A percentile compares a stretch with the other conserved stretches of the same genome.
Conservation (phyloP, 352 stramenopile species). For the Globisporangium orthogonon region DNA sequence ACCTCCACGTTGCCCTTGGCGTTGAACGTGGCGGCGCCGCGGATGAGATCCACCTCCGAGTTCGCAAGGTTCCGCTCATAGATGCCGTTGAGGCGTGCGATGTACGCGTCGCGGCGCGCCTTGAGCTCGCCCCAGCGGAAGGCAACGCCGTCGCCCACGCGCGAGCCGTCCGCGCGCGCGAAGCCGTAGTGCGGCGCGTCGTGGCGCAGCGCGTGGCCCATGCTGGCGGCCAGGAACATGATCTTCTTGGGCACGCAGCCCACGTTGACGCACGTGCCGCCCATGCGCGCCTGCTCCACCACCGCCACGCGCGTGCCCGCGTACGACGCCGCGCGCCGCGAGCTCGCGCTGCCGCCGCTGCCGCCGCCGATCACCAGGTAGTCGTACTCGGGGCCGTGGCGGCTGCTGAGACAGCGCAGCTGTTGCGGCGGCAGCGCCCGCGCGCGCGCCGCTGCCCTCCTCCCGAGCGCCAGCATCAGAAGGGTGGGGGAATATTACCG, state of each 20-base stretch:
- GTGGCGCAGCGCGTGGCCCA: constrained; percentile 47
- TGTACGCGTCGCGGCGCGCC: constrained; percentile 91
- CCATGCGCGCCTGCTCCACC: constrained; percentile 87
- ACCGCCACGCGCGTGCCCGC: constrained; percentile 92
- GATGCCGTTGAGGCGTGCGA: constrained; percentile 95
- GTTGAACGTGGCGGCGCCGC: constrained; percentile 88
- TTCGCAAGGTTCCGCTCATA: constrained; percentile 92
- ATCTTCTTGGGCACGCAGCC: constrained; percentile 99
- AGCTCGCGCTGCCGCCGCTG: constrained; percentile 90
- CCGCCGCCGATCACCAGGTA: constrained; percentile 91
- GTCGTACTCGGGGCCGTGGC: constrained; percentile 41
- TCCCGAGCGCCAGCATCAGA: not conserved
- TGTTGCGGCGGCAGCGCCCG: not conserved
- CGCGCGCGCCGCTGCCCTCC: not conserved
- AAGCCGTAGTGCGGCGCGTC: constrained; percentile 59
- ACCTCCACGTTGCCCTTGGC: constrained; percentile 73
- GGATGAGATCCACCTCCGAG: constrained; percentile 85
- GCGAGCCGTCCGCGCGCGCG: constrained; percentile 27
- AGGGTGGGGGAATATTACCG: too few species aligned
- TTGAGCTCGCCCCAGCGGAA: constrained; percentile 93
- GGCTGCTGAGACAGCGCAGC: not conserved
- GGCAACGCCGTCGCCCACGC: constrained; percentile 28
- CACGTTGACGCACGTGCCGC: constrained; percentile 99
- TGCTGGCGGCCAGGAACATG: constrained; percentile 87
- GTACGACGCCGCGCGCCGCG: constrained; percentile 83